These are phyloP conservation scores for Orychophragmus violaceus DNA, from an alignment of 345 rosid species.

Conservation along the genomic window DNA sequence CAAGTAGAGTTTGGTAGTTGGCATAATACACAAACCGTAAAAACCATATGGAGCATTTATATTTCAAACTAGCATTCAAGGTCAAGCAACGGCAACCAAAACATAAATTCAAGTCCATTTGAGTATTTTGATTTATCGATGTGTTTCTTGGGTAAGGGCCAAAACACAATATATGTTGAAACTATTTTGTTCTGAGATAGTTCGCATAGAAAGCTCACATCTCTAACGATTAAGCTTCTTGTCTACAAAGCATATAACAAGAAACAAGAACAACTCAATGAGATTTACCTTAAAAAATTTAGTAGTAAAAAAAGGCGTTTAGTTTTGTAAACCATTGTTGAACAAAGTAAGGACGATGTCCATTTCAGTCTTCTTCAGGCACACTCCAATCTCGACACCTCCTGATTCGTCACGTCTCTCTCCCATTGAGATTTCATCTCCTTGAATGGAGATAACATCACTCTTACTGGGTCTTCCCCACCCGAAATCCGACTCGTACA, in stretches of 20 bases:
- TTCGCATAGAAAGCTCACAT: not conserved
- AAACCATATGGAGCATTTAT: too few species aligned
- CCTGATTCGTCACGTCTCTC: slow-evolving; percentile 20
- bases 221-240: not conserved
- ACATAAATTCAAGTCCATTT: too few species aligned
- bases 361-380: slow-evolving; percentile 5
- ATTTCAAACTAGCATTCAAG: too few species aligned
- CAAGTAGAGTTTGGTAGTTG: too few species aligned
- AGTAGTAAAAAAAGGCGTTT: not conserved
- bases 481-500: slow-evolving; percentile 26
- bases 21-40: too few species aligned
- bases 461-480: slow-evolving; percentile 25
- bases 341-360: not conserved
- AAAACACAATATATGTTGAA: not conserved
- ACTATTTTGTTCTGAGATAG: not conserved
- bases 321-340: slow-evolving; percentile 6
- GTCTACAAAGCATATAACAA: not conserved
- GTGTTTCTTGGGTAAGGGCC: not conserved
- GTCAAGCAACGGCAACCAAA: too few species aligned
- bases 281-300: not conserved
- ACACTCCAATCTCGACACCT: slow-evolving; percentile 29
- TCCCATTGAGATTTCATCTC: slow-evolving; percentile 14
- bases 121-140: too few species aligned
- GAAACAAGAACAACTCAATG: not conserved
- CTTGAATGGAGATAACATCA: slow-evolving; percentile 3